Evolutionary conservation across 495 filamentous ascomycete species (phyloP).

Genomic region (Neurospora terricola): DNA sequence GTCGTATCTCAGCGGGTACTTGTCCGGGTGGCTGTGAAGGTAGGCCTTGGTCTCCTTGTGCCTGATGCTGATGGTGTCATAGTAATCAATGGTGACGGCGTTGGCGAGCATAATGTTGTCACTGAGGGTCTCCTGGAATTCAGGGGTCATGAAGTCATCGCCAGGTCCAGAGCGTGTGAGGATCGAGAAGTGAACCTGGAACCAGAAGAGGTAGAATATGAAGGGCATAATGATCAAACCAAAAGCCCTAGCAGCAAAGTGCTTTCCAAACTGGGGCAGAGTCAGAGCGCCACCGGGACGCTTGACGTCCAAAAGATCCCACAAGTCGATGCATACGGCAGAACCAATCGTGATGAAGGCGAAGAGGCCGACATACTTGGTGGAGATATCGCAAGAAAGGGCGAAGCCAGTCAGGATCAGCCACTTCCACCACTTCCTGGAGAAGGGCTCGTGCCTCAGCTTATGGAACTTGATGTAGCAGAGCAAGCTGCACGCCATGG

Average conservation of each 20-base stretch:
- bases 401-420: constrained; percentile 87
- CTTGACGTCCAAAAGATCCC: constrained; percentile 86
- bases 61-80: constrained; percentile 73
- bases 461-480: constrained; percentile 98
- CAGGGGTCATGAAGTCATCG: constrained; percentile 97
- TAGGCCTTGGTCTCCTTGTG: constrained; percentile 98
- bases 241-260: constrained; percentile 75
- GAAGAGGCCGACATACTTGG: constrained; percentile 91
- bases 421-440: constrained; percentile 99
- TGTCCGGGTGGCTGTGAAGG: constrained; percentile 84
- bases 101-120: constrained; percentile 88
- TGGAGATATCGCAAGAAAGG: constrained; percentile 94
- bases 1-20: constrained; percentile 89
- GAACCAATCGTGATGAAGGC: constrained; percentile 96
- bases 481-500: constrained; percentile 89
- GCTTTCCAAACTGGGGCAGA: constrained; percentile 73
- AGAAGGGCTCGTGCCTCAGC: constrained; percentile 78
- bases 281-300: constrained; percentile 66
- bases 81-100: constrained; percentile 78
- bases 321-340: constrained; percentile 87
- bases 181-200: constrained; percentile 96
- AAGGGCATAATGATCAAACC: constrained; percentile 85
- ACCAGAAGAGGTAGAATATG: constrained; percentile 99
- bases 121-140: constrained; percentile 92
- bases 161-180: constrained; percentile 82